Conservation (phyloP, 2,329 filamentous ascomycete species). For the Penicillium sp. region DNA sequence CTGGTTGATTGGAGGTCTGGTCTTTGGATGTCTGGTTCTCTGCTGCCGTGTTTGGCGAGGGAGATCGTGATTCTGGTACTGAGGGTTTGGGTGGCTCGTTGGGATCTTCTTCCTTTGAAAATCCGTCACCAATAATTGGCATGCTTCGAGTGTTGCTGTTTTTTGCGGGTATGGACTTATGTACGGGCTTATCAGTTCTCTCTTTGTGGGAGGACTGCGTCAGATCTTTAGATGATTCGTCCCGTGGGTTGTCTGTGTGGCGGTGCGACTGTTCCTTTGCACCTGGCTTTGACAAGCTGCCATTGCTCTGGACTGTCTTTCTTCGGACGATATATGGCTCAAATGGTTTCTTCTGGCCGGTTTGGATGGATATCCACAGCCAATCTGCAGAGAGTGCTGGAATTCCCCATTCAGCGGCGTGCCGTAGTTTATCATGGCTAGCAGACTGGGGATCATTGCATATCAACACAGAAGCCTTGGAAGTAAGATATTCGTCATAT, state of each 20-base stretch:
- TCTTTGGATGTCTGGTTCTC: constrained; percentile 8
- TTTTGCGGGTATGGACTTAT: constrained; percentile 3
- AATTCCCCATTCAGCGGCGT: constrained; percentile 68
- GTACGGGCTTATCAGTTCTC: neutral
- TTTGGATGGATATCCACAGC: constrained; percentile 74
- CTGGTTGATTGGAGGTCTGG: constrained; percentile 15
- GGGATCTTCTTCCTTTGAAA: constrained; percentile 14
- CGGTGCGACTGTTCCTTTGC: constrained; percentile 10
- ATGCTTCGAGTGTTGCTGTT: constrained; percentile 6
- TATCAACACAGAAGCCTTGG: constrained; percentile 70
- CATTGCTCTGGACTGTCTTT: constrained; percentile 20
- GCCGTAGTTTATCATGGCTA: constrained; percentile 70
- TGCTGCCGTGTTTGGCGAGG: constrained; percentile 18
- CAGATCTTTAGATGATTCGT: neutral
- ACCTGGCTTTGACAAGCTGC: constrained; percentile 16
- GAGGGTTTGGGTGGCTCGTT: constrained; percentile 16
- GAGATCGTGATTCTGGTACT: constrained; percentile 22
- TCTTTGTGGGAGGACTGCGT: neutral
- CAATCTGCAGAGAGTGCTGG: constrained; percentile 77
- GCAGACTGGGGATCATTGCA: constrained; percentile 52
- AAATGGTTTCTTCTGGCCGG: constrained; percentile 46
- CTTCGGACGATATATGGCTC: constrained; percentile 42
- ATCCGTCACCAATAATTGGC: constrained; percentile 16
- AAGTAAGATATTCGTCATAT: constrained; percentile 72
- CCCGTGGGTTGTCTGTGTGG: constrained; percentile 1